Conservation (phyloP, 2,329 filamentous ascomycete genomes). For the Eutypa lata region DNA sequence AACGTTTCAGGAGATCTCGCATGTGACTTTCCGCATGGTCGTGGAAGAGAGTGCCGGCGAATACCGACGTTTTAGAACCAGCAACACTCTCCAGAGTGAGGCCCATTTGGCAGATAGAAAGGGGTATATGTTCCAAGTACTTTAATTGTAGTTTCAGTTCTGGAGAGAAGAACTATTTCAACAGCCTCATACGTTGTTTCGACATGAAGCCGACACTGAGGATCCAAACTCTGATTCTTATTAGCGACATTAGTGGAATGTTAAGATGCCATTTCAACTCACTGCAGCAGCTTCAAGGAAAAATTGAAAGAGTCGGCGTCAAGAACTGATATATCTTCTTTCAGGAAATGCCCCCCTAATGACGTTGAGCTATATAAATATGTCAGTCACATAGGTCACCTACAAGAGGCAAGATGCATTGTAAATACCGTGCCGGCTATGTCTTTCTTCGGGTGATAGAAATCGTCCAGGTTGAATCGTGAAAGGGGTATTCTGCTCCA, state of each 20-base stretch:
- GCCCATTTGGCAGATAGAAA: conserved; percentile 19
- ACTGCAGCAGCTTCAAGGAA: conserved; percentile 22
- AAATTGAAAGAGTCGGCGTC: conserved; percentile 36
- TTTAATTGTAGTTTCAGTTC: not conserved
- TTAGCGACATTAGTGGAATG: not conserved
- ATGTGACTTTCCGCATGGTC: conserved; percentile 8
- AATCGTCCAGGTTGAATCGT: not conserved
- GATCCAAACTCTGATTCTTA: conserved; percentile 29
- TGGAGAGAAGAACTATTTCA: conserved; percentile 15
- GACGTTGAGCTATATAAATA: not conserved
- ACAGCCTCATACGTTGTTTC: conserved; percentile 29
- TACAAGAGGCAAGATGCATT: not conserved
- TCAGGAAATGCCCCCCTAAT: conserved; percentile 26
- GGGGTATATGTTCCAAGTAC: too few species aligned
- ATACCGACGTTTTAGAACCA: conserved; percentile 27
- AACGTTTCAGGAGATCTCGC: conserved; percentile 2
- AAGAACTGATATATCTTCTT: conserved; percentile 28
- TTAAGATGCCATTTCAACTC: not conserved
- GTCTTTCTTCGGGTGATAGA: not conserved
- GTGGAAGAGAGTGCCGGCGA: conserved; percentile 16
- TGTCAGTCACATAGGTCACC: not conserved
- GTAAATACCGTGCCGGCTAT: not conserved
- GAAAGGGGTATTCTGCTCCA: not conserved
- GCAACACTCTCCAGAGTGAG: conserved; percentile 19
- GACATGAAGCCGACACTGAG: conserved; percentile 28